A percentile compares a stretch with the other conserved stretches of the same genome.
phyloP scores from a whole-genome alignment of 106 monocot genomes.

The Dendrobium officinale region DNA sequence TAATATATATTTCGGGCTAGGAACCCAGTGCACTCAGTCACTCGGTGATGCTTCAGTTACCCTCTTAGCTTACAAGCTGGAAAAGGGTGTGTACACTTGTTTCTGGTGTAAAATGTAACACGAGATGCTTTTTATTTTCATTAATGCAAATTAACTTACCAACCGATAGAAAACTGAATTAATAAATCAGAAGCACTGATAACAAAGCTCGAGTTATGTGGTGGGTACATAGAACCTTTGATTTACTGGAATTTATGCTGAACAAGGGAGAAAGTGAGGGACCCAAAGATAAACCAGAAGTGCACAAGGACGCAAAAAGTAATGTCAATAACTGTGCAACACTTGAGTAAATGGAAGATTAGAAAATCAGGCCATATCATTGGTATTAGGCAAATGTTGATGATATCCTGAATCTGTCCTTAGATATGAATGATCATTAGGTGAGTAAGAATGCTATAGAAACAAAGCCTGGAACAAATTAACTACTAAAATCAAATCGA shows the following conservation, averaged over 20 bases:
- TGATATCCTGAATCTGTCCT: neutral
- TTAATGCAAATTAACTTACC: neutral
- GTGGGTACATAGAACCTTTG: neutral
- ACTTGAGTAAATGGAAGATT: slow-evolving; percentile 2
- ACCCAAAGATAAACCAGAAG: neutral
- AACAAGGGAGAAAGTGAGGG: neutral
- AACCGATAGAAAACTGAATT: neutral
- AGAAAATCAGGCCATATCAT: neutral
- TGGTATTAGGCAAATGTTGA: neutral
- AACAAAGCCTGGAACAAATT: neutral
- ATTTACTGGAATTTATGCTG: neutral
- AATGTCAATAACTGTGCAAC: neutral
- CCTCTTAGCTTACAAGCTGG: neutral
- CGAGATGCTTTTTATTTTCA: neutral
- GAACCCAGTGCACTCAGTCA: neutral
- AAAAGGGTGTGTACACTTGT: neutral
- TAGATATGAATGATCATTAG: neutral
- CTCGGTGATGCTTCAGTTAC: neutral
- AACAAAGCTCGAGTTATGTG: neutral
- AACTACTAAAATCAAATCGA: neutral
- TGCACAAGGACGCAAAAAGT: neutral
- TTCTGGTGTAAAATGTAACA: neutral
- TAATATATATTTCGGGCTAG: neutral
- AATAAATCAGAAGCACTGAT: neutral
- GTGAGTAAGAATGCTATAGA: neutral